Base-by-base conservation (phyloP, 2,329 filamentous ascomycete species). In the Colletotrichum aenigma region DNA sequence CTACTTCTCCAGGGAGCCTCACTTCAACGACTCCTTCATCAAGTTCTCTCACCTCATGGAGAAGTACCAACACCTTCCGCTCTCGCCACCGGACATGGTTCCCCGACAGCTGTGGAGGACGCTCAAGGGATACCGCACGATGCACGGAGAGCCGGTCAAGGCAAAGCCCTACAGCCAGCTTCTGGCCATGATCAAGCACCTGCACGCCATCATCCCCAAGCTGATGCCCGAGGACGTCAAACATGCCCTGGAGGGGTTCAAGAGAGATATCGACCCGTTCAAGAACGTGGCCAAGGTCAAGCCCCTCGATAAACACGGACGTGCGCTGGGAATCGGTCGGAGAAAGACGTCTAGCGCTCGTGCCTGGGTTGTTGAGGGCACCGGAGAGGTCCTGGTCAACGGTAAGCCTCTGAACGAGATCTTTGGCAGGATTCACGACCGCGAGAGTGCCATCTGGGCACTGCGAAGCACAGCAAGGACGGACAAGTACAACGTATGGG, bases 401-500 rank as follows among this genome's bases (percentile, higher is more conserved):
- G 96, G 96, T 77, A 96, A 96, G 87, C 92, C 91, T n/a, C 87
- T 99, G 72, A 91, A 90, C 66, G 91, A 97, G 66, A 93, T 92
- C 26, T 99, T 99, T 84, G 94, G 93, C 38, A 93, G 97, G 43
- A 86, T 98, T 66, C 96, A 99, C 83, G 96, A 99, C 85, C 93
- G 97, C 58, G 97, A 98, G 88, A 98, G 95, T 82, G 96, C 95
- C 4, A 88, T 98, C 6, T 99, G 96, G 96, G 93, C 96, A 9
- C 86, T 99, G 81, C 95, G 96, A 81, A 90, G 92, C 66, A 97
- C 96, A 28, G 89, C 94, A 58, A 90, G 97, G 78, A 86, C 98
- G 78, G 96, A 98, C 88, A 98, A 98, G 85, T 99, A 99, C 89
- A 99, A 99, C 82, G 92, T 98, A 5, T 99, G 95, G 93, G 96